Percentiles rank a stretch among this genome's conserved stretches.
phyloP scores from a whole-genome alignment of 106 monocot genomes.

The Chionographis japonica region DNA sequence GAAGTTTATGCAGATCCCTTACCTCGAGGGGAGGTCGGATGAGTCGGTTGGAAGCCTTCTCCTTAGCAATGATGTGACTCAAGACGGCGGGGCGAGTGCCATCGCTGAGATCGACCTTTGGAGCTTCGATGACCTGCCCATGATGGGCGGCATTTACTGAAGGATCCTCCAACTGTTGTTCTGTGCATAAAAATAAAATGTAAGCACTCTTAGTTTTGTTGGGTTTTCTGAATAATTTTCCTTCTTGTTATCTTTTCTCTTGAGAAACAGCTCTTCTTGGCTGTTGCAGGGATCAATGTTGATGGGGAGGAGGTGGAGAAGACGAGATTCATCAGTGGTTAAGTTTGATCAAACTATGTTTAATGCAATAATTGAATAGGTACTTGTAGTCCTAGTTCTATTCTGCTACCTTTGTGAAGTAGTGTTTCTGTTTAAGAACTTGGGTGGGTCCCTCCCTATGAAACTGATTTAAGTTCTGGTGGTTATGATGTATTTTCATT shows the following conservation, averaged over 20 bases:
- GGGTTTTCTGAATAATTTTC: neutral
- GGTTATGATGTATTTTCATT: too few species aligned
- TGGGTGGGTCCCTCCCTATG: too few species aligned
- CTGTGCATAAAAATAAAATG: conserved; percentile 4
- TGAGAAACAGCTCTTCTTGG: neutral
- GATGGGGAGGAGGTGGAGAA: neutral
- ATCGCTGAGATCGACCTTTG: conserved; percentile 16
- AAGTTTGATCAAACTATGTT: neutral
- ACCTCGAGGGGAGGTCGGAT: conserved; percentile 22
- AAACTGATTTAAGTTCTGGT: too few species aligned
- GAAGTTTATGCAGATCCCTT: conserved; percentile 24
- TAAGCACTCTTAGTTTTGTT: neutral
- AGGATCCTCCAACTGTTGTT: neutral
- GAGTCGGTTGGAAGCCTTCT: conserved; percentile 19
- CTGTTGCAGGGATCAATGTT: neutral
- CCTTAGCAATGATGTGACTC: conserved; percentile 15
- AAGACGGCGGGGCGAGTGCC: conserved; percentile 13
- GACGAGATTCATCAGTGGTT: neutral
- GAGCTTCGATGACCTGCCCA: conserved; percentile 44
- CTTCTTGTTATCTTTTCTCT: neutral
- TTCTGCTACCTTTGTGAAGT: neutral
- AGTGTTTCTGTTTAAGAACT: neutral
- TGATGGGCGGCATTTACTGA: conserved; percentile 1
- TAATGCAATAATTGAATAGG: neutral
- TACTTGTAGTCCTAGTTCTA: neutral